These are phyloP conservation scores for Quercus glauca DNA, from an alignment of 306 rosid species.

Conservation along the genomic window DNA sequence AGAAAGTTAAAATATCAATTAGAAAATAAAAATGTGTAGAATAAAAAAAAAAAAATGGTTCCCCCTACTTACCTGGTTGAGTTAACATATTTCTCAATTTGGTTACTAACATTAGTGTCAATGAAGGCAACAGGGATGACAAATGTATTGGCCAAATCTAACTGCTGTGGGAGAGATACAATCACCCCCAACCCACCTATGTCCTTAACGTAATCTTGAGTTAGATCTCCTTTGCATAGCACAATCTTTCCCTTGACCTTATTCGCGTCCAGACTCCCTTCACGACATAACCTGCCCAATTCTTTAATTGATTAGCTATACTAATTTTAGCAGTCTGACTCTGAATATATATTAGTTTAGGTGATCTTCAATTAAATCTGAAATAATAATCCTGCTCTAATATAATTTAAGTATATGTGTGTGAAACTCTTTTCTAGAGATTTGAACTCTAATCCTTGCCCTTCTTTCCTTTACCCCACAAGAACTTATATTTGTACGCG, in stretches of 20 bases:
- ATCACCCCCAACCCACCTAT: slow-evolving; percentile 59
- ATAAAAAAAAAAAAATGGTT: no score
- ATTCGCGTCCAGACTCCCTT: not conserved
- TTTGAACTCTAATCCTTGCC: no score
- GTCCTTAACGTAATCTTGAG: slow-evolving; percentile 43
- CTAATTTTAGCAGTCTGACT: not conserved
- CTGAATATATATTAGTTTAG: not conserved
- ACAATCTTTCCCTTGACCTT: slow-evolving; percentile 67
- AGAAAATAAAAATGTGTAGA: no score
- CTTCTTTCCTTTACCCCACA: no score
- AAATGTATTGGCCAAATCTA: slow-evolving; percentile 32
- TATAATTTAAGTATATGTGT: no score
- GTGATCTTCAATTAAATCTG: not conserved
- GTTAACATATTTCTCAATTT: slow-evolving; percentile 55
- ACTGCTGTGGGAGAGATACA: slow-evolving; percentile 18
- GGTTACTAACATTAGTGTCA: slow-evolving; percentile 31
- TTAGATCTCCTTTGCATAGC: slow-evolving; percentile 41
- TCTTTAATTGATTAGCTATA: no score
- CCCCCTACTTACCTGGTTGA: slow-evolving; percentile 48
- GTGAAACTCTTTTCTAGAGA: no score
- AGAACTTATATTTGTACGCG: no score
- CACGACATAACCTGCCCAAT: no score
- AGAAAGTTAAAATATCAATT: no score
- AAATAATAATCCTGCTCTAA: not conserved
- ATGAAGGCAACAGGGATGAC: slow-evolving; percentile 42